Evolutionary conservation across 2,329 filamentous ascomycete species (phyloP), one percentile per base, ranked within the genome.

Genomic region (Massarina eburnea): DNA sequence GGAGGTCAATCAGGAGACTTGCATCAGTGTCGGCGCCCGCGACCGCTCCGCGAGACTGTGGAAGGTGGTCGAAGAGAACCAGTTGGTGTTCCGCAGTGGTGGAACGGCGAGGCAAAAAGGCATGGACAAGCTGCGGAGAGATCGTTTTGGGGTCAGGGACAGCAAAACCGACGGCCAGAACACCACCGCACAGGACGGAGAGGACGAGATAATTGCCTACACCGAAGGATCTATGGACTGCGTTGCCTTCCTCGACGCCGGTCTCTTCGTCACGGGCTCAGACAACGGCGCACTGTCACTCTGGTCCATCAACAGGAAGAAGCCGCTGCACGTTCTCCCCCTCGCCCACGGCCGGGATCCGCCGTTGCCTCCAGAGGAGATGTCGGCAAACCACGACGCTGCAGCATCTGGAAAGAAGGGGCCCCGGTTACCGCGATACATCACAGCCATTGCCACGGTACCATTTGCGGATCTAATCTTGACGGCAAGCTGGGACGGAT

Each of bases 41-140:
- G 94, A 99, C 69, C 85, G 92, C 46, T 96, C 91, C 2, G 94
- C 92, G 30, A 81, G 94, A 47, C 74, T 96, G 58, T 99, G 94
- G 94, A 96, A 96, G 71, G 91, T 99, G 1, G 84, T 89, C 4
- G 94, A 99, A 61, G 92, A 99, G 73, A 89, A 88, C 1, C 94
- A 99, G 68, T 81, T 99, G 6, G 91, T 97, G 2, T 99, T 97
- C 72, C 86, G 92, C 38, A 92, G 91, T 46, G 90, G 91, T 51
- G 87, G 84, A 14, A 64, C 61, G n/a, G 63, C 61, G 26, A 53
- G 59, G 39, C 66, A 68, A 39, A 71, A 71, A 33, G 72, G 73
- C 8, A 53, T 65, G 49, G 65, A 70, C 26, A 68, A 67, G 46
- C 45, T 69, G 37, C 58, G 62, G 22, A 68, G 64, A 48, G 64